A percentile compares a stretch with the other conserved stretches of the same genome.
Conservation (phyloP, 495 filamentous ascomycete genomes). For the Ramalina intermedia region DNA sequence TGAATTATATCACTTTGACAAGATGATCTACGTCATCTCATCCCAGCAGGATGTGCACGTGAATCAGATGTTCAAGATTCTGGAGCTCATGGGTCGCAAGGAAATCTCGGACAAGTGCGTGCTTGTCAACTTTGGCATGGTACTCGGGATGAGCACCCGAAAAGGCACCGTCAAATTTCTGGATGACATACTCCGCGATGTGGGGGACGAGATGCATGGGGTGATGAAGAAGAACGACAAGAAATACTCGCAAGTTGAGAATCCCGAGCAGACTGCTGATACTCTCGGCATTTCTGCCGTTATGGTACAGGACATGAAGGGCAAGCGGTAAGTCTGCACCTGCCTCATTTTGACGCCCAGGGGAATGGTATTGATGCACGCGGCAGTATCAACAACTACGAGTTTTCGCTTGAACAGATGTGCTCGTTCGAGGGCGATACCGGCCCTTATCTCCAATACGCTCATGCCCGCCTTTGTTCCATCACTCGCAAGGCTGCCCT, state of each 20-base stretch:
- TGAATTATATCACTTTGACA: conserved; percentile 52
- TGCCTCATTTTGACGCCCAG: no score
- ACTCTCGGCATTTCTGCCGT: conserved; percentile 52
- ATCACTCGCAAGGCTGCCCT: conserved; percentile 41
- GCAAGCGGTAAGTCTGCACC: conserved; percentile 40
- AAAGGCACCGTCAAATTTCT: conserved; percentile 59
- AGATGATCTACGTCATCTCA: conserved; percentile 65
- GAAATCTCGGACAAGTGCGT: conserved; percentile 47
- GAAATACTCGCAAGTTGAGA: conserved; percentile 49
- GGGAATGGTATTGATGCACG: conserved; percentile 1
- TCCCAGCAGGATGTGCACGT: conserved; percentile 60
- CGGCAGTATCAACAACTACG: conserved; percentile 46
- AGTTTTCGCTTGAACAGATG: conserved; percentile 55
- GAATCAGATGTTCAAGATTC: conserved; percentile 55
- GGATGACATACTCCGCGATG: conserved; percentile 50
- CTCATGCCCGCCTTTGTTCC: conserved; percentile 52
- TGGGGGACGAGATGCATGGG: conserved; percentile 57
- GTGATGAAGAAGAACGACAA: conserved; percentile 51
- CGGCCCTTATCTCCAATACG: conserved; percentile 56
- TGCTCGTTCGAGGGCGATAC: conserved; percentile 59
- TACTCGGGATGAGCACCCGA: conserved; percentile 52
- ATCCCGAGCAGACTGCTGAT: conserved; percentile 40
- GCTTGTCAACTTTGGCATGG: conserved; percentile 64
- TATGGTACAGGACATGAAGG: conserved; percentile 60
- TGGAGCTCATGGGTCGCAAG: conserved; percentile 51